Conservation (phyloP, 2,329 filamentous ascomycete species). For the Colletotrichum abscissum region DNA sequence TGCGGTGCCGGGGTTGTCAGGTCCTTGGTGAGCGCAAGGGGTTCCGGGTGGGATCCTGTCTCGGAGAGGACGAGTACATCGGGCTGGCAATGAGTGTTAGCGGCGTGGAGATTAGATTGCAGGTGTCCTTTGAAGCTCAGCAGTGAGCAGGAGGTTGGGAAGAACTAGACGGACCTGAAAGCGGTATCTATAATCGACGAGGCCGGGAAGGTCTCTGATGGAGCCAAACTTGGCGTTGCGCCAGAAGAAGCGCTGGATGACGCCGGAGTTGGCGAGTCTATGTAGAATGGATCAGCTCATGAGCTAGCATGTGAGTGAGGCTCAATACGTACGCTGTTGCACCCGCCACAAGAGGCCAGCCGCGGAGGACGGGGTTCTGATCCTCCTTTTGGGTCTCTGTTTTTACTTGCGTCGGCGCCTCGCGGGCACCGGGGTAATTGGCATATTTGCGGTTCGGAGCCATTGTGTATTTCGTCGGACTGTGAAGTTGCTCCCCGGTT, state of each 20-base stretch:
- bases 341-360: slow-evolving; percentile 70
- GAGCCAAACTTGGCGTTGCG: slow-evolving; percentile 70
- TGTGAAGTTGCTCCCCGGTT: background rate
- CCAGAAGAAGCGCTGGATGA: slow-evolving; percentile 76
- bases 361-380: slow-evolving; percentile 77
- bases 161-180: slow-evolving; percentile 56
- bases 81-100: slow-evolving; percentile 53
- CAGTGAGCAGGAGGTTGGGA: background rate
- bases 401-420: slow-evolving; percentile 11
- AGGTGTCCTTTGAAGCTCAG: too few relatives aligned
- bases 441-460: slow-evolving; percentile 35
- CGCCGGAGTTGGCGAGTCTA: slow-evolving; percentile 69
- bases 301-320: background rate
- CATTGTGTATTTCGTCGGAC: slow-evolving; percentile 10
- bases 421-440: slow-evolving; percentile 35
- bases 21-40: slow-evolving; percentile 44
- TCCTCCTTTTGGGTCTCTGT: slow-evolving; percentile 48
- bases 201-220: slow-evolving; percentile 57
- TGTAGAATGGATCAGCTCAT: background rate
- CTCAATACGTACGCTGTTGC: slow-evolving; percentile 65
- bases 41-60: slow-evolving; percentile 41
- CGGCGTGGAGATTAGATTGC: background rate
- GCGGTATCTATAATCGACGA: slow-evolving; percentile 57
- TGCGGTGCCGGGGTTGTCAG: slow-evolving; percentile 53
- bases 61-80: slow-evolving; percentile 62